A percentile compares a stretch with the other conserved stretches of the same genome.
These are phyloP conservation scores for Gleditsia sinensis DNA, from an alignment of 306 rosid genomes.

Conservation along the genomic window DNA sequence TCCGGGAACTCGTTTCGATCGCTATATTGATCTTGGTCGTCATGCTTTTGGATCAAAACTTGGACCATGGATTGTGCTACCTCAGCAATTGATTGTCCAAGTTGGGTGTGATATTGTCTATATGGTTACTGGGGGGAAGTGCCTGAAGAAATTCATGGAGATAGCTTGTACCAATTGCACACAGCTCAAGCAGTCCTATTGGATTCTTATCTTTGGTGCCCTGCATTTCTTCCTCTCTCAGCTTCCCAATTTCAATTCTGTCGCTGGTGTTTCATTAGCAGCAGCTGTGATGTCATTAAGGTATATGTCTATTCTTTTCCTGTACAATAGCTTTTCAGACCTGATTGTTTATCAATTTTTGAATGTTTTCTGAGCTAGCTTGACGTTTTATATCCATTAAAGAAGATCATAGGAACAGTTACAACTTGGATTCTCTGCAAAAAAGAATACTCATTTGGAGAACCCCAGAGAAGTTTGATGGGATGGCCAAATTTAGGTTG, in stretches of 20 bases:
- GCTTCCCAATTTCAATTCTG: constrained; percentile 94
- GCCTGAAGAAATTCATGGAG: constrained; percentile 84
- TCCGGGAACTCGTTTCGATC: constrained; percentile 80
- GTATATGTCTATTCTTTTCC: no score
- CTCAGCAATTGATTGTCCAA: constrained; percentile 87
- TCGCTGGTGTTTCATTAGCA: constrained; percentile 89
- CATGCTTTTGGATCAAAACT: constrained; percentile 83
- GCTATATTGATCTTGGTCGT: constrained; percentile 84
- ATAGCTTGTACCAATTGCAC: constrained; percentile 80
- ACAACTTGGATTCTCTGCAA: constrained; percentile 24
- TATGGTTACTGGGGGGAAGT: constrained; percentile 93
- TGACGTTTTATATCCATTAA: neutral
- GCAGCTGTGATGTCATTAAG: constrained; percentile 94
- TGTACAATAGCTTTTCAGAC: no score
- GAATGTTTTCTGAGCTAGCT: neutral
- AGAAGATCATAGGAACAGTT: neutral
- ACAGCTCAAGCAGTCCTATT: constrained; percentile 71
- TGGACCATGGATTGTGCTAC: constrained; percentile 93
- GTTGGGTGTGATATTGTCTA: constrained; percentile 94
- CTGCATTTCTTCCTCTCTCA: constrained; percentile 89
- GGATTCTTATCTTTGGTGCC: constrained; percentile 85
- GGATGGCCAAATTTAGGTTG: neutral
- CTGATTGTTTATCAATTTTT: no score
- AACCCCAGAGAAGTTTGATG: constrained; percentile 21
- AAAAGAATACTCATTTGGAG: constrained; percentile 17